A percentile compares a stretch with the other conserved stretches of the same genome.
Conservation (phyloP, 163 green algal genomes). For the Chlorella variabilis region DNA sequence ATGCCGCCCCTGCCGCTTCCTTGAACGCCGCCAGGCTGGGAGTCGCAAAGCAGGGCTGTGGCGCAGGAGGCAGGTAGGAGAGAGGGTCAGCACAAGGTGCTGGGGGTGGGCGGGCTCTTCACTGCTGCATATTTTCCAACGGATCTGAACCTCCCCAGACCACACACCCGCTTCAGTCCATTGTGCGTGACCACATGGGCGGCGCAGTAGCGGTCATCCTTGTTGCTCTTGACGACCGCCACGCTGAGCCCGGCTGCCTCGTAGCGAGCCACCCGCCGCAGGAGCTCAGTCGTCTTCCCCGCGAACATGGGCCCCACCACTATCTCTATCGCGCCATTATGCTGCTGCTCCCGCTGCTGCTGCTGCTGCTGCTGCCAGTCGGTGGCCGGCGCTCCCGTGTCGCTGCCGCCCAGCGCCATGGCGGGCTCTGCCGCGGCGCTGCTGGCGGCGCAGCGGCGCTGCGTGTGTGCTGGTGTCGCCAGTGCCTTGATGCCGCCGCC, state of each 20-base stretch:
- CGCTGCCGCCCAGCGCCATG: background rate
- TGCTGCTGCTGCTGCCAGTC: background rate
- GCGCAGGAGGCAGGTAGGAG: too few species aligned
- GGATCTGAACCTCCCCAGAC: too few species aligned
- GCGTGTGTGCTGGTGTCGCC: background rate
- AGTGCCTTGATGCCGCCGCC: too few species aligned
- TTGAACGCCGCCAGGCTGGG: conserved; percentile 42
- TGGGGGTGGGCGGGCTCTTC: too few species aligned
- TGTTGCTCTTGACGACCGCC: conserved; percentile 74
- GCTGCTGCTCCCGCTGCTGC: conserved; percentile 16
- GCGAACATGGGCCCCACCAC: conserved; percentile 90
- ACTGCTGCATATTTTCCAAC: too few species aligned
- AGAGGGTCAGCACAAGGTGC: too few species aligned
- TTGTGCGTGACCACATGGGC: conserved; percentile 72
- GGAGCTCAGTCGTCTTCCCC: conserved; percentile 82
- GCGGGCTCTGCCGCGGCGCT: background rate
- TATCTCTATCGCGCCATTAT: conserved; percentile 63
- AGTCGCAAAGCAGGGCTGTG: conserved; percentile 58
- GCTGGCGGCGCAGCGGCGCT: background rate
- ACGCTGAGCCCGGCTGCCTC: conserved; percentile 50
- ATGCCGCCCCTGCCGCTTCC: conserved; percentile 18
- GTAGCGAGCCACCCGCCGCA: conserved; percentile 57
- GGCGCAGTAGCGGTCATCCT: conserved; percentile 73
- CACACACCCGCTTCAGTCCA: conserved; percentile 50
- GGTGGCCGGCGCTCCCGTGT: background rate